Conservation (phyloP, 2,329 filamentous ascomycete species). For the Fusarium sp. region DNA sequence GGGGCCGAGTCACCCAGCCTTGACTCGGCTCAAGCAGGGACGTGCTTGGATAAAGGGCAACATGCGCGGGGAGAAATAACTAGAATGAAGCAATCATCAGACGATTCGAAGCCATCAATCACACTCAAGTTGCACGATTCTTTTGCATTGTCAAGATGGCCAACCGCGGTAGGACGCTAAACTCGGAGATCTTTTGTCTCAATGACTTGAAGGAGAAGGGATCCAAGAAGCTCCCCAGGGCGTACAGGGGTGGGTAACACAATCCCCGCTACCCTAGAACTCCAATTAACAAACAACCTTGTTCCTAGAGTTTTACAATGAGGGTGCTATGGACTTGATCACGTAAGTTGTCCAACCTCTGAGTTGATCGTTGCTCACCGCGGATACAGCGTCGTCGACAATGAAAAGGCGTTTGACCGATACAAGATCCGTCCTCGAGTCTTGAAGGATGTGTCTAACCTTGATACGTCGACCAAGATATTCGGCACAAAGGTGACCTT, state of each 20-base stretch:
- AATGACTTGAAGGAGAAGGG: constrained; percentile 9
- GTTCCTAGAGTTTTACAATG: not conserved
- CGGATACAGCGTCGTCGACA: constrained; percentile 55
- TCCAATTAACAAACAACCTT: not conserved
- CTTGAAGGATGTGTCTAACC: constrained; percentile 53
- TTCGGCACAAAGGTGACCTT: constrained; percentile 58
- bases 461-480: constrained; percentile 56
- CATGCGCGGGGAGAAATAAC: not conserved
- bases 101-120: not conserved
- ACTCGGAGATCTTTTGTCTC: constrained; percentile 14
- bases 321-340: constrained; percentile 1
- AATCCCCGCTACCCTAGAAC: not conserved
- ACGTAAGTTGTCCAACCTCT: not conserved
- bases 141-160: not conserved
- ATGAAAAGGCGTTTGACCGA: constrained; percentile 61
- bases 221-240: not conserved
- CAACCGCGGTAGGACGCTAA: constrained; percentile 2
- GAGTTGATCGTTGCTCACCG: not conserved
- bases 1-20: not conserved
- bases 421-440: constrained; percentile 61
- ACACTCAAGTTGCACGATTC: not conserved
- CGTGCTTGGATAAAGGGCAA: not conserved
- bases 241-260: not conserved
- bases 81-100: not conserved
- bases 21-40: not conserved